phyloP scores from a whole-genome alignment of 2,329 filamentous ascomycete genomes.

The Diaporthe sp. region DNA sequence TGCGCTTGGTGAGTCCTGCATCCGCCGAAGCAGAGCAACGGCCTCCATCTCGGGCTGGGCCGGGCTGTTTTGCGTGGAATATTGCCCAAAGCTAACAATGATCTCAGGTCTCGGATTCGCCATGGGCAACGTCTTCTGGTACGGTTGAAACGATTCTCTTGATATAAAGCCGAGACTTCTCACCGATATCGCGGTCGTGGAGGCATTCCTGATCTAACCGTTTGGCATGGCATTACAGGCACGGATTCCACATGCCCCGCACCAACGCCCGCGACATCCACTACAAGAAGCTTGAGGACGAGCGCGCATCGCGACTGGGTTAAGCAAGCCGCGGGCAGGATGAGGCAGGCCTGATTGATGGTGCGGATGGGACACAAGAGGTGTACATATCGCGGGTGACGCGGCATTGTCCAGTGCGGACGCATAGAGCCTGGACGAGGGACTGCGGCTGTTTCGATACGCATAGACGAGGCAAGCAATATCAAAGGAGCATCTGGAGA shows the following conservation, averaged over 20 bases:
- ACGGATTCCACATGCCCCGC: slow-evolving; percentile 74
- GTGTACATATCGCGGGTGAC: slow-evolving; percentile 34
- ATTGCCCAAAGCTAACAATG: slow-evolving; percentile 51
- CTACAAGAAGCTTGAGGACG: slow-evolving; percentile 71
- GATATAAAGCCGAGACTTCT: background rate
- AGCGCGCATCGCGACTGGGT: slow-evolving; percentile 60
- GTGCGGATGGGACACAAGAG: background rate
- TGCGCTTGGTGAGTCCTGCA: slow-evolving; percentile 64
- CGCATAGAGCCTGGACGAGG: slow-evolving; percentile 36
- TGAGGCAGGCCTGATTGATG: background rate
- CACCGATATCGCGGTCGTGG: background rate
- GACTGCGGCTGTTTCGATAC: slow-evolving; percentile 43
- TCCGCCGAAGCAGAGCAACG: background rate
- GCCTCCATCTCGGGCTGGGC: background rate
- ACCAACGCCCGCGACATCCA: slow-evolving; percentile 70
- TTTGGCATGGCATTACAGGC: slow-evolving; percentile 56
- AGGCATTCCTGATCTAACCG: slow-evolving; percentile 15
- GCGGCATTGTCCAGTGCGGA: slow-evolving; percentile 11
- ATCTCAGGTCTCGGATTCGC: slow-evolving; percentile 65
- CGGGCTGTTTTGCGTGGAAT: background rate
- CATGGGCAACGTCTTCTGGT: slow-evolving; percentile 72
- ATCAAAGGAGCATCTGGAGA: slow-evolving; percentile 35
- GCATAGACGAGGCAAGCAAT: slow-evolving; percentile 49
- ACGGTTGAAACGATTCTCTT: slow-evolving; percentile 49
- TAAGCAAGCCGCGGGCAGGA: background rate